Percentiles rank a stretch among this genome's conserved stretches.
These are phyloP conservation scores for Yamadazyma akitaensis DNA, from an alignment of 805 yeast species.

Conservation along the genomic window DNA sequence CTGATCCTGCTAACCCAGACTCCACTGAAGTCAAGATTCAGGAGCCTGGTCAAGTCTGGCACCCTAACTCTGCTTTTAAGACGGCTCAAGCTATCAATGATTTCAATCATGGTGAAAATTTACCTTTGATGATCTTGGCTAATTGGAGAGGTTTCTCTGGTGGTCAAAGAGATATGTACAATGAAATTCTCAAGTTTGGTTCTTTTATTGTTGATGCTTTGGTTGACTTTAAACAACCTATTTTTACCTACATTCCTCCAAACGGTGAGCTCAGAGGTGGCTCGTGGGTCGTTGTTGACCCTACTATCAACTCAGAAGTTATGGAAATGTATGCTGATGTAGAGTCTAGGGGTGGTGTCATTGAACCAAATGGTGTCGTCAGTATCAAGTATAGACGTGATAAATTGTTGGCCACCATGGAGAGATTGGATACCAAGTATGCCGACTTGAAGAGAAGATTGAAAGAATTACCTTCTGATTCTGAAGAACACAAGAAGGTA, in stretches of 20 bases:
- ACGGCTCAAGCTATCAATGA: slow-evolving; percentile 98
- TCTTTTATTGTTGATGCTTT: slow-evolving; percentile 96
- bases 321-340: slow-evolving; percentile 99
- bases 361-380: slow-evolving; percentile 99
- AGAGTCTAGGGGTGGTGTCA: slow-evolving; percentile 94
- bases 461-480: slow-evolving; percentile 47
- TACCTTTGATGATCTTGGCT: slow-evolving; percentile 95
- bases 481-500: slow-evolving; percentile 65
- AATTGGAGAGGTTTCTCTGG: slow-evolving; percentile 99
- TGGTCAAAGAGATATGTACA: slow-evolving; percentile 99
- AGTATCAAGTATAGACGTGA: slow-evolving; percentile 97
- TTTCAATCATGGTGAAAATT: slow-evolving; percentile 96
- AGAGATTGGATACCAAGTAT: slow-evolving; percentile 78
- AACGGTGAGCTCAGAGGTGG: slow-evolving; percentile 99
- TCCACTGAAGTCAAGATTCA: slow-evolving; percentile 83
- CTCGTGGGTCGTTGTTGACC: slow-evolving; percentile 99
- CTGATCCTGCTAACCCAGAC: slow-evolving; percentile 97
- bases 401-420: slow-evolving; percentile 86
- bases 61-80: slow-evolving; percentile 98
- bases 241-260: slow-evolving; percentile 96
- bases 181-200: slow-evolving; percentile 96
- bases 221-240: slow-evolving; percentile 94
- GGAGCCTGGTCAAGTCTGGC: slow-evolving; percentile 99
- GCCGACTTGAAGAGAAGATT: slow-evolving; percentile 62
- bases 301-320: slow-evolving; percentile 92